Evolutionary conservation across 1,139 yeast genomes (phyloP).

Genomic region (Eremothecium gossypii): DNA sequence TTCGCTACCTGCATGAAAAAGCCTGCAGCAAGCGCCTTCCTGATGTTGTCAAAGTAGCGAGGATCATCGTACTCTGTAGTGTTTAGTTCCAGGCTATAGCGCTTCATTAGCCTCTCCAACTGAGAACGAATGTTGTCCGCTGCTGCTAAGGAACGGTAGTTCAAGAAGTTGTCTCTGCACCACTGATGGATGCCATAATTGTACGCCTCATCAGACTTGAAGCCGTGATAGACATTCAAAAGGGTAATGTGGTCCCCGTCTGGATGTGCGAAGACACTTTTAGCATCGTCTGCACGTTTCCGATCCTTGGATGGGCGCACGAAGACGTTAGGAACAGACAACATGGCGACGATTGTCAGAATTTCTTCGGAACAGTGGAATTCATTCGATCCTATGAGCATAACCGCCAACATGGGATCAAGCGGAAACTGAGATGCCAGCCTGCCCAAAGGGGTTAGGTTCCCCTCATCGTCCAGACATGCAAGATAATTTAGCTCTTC

Average conservation of each 20-base stretch:
- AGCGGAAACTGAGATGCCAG: constrained; percentile 88
- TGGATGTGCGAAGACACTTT: constrained; percentile 79
- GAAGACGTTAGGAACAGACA: constrained; percentile 90
- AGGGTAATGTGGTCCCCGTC: constrained; percentile 93
- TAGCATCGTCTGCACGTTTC: constrained; percentile 87
- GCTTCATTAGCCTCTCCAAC: constrained; percentile 72
- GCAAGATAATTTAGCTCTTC: constrained; percentile 88
- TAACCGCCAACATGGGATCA: constrained; percentile 91
- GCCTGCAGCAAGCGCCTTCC: constrained; percentile 85
- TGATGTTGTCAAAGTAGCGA: constrained; percentile 60
- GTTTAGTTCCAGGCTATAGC: constrained; percentile 62
- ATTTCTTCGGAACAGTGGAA: constrained; percentile 84
- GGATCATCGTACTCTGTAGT: constrained; percentile 65
- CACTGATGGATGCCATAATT: constrained; percentile 57
- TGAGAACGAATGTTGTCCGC: constrained; percentile 85
- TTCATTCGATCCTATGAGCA: constrained; percentile 81
- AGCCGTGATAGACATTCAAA: constrained; percentile 81
- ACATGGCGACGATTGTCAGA: constrained; percentile 77
- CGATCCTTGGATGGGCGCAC: constrained; percentile 85
- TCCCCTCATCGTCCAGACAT: constrained; percentile 89
- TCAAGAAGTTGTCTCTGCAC: constrained; percentile 87
- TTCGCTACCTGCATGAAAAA: constrained; percentile 98
- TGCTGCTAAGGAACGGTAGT: constrained; percentile 70
- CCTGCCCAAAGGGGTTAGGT: constrained; percentile 79
- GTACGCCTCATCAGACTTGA: constrained; percentile 61